phyloP scores from a whole-genome alignment of 225 moss, liverwort and hornwort genomes.

The Physcomitrium patens region DNA sequence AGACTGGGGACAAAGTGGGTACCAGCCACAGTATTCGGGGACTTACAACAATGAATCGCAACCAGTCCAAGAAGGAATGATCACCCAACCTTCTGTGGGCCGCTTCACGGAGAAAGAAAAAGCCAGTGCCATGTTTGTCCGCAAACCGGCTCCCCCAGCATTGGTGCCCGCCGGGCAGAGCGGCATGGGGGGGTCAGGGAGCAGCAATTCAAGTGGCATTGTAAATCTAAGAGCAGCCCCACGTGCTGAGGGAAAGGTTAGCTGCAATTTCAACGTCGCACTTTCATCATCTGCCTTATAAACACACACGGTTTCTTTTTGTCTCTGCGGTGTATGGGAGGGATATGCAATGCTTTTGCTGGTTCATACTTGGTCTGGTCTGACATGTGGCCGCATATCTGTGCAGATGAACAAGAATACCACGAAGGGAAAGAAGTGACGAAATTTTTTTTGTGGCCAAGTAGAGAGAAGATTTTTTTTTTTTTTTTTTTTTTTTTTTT shows the following conservation, averaged over 20 bases:
- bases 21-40: no score
- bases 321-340: no score
- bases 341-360: no score
- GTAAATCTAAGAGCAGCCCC: slow-evolving; percentile 18
- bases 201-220: slow-evolving; percentile 11
- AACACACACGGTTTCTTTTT: background rate
- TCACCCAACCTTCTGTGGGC: slow-evolving; percentile 16
- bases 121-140: background rate
- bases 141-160: background rate
- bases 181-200: slow-evolving; percentile 10
- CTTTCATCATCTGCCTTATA: background rate
- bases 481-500: no score
- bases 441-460: no score
- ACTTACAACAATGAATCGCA: no score
- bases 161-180: background rate
- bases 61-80: slow-evolving; percentile 11
- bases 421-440: no score
- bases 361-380: no score
- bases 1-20: no score
- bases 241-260: slow-evolving; percentile 2
- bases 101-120: slow-evolving; percentile 23
- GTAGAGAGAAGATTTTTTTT: no score
- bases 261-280: background rate
- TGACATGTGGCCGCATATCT: no score
- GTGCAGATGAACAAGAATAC: no score